These are phyloP conservation scores for Anisodus acutangulus DNA, from an alignment of 257 asterid genomes.

Conservation along the genomic window DNA sequence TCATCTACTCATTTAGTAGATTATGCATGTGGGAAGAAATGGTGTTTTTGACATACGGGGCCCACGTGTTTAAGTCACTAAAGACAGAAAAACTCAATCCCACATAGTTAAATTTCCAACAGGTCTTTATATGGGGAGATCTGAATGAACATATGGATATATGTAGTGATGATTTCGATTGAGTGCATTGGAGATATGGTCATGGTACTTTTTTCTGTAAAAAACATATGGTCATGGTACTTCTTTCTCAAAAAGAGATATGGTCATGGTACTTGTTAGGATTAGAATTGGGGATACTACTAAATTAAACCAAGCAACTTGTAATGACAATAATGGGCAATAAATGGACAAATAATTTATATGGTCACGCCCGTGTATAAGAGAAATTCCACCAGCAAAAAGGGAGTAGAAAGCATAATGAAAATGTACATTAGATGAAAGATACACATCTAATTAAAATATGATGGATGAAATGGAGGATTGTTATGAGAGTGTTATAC, in stretches of 20 bases:
- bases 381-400: neutral
- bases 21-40: no score
- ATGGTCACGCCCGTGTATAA: neutral
- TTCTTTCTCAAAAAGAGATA: neutral
- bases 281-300: neutral
- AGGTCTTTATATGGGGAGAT: neutral
- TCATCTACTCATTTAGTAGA: no score
- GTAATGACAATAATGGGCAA: neutral
- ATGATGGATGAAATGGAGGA: neutral
- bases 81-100: no score
- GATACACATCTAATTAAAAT: neutral
- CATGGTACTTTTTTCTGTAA: neutral
- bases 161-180: neutral
- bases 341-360: neutral
- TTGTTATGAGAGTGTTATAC: neutral
- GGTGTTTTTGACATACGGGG: no score
- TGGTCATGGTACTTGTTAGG: slow-evolving; percentile 1
- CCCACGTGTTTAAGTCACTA: no score
- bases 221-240: neutral
- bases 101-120: no score
- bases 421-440: neutral
- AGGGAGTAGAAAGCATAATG: slow-evolving; percentile 5
- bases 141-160: neutral
- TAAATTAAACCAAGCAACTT: neutral
- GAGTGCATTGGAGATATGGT: neutral